Evolutionary conservation across 129 eudicot species (phyloP).

Genomic region (Flaveria robusta): DNA sequence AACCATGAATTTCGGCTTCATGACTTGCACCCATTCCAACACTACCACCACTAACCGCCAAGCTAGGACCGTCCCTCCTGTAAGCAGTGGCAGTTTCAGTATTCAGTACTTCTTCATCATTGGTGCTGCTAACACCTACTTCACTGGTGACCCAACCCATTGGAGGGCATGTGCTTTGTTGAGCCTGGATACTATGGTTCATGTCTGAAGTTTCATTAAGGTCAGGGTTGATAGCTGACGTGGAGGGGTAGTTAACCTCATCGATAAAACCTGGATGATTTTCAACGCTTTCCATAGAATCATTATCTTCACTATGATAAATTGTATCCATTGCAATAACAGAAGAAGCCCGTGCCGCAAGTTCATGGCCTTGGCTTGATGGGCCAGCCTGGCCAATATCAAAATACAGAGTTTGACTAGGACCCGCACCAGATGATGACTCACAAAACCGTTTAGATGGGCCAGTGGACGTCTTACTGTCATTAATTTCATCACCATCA

Average conservation of each 20-base stretch:
- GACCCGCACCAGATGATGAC: conserved; percentile 80
- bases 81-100: conserved; percentile 55
- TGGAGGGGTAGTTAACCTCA: conserved; percentile 59
- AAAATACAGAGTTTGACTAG: conserved; percentile 66
- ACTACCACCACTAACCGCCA: conserved; percentile 88
- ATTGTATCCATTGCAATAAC: conserved; percentile 90
- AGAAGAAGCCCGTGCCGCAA: conserved; percentile 71
- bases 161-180: conserved; percentile 77
- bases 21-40: conserved; percentile 95
- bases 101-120: conserved; percentile 79
- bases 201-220: conserved; percentile 64
- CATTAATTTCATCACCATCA: conserved; percentile 86
- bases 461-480: conserved; percentile 65
- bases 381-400: conserved; percentile 55
- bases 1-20: conserved; percentile 97
- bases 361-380: conserved; percentile 50
- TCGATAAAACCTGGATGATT: conserved; percentile 76
- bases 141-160: conserved; percentile 52
- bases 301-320: conserved; percentile 52
- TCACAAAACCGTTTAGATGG: conserved; percentile 80
- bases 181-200: conserved; percentile 77
- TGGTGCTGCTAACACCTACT: conserved; percentile 87
- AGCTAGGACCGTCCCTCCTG: conserved; percentile 72
- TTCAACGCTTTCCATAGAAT: conserved; percentile 96
- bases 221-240: conserved; percentile 49